Base-by-base conservation (phyloP, 2,329 filamentous ascomycete species). In the Dothistroma septosporum region DNA sequence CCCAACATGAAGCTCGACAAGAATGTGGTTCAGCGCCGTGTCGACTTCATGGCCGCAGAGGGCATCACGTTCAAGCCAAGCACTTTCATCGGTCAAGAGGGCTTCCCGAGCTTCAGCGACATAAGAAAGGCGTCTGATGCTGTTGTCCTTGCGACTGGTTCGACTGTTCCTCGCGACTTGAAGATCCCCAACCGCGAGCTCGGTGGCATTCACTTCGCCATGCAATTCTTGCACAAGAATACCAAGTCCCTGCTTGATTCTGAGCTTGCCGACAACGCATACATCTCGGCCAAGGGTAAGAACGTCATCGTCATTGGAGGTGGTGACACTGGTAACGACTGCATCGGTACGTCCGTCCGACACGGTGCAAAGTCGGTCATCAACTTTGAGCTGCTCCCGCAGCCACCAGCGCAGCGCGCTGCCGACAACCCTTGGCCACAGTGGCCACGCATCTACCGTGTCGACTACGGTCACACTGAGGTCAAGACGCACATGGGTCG, bases 1-100 rank as follows among this genome's bases (percentile, higher is more conserved):
- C 93, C 93, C 68, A 97, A 97, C 82, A 97, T 97, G 93, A 97
- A 97, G 82, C 89, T 97, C 47, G 93, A 97, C 81, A 97, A 97
- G 84, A 91, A 91, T 74, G 87, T 97, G 65, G 93, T 97, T 62
- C 93, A 97, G 82, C 90, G 93, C 56, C 90, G 93, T 76, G 92
- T 94, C 53, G 91, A 97, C 77, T 92, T 97, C 77, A 93, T 97
- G 90, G 90, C 89, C 58, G 85, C 87, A 3, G 93, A 97, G 78
- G 93, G 93, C 53, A 80, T 97, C 73, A 83, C 83, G 55, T 96
- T 96, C 79, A 86, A 90, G 77, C 89, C 90, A 33, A 86, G 87
- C 63, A 86, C 91, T 58, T 79, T 87, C 37, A 84, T 97, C 69
- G 93, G 92, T 50, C 50, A 53, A 22, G 88, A 94, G 65, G 83